phyloP scores from a whole-genome alignment of 2,329 filamentous ascomycete species.

The Microdochium paspali region DNA sequence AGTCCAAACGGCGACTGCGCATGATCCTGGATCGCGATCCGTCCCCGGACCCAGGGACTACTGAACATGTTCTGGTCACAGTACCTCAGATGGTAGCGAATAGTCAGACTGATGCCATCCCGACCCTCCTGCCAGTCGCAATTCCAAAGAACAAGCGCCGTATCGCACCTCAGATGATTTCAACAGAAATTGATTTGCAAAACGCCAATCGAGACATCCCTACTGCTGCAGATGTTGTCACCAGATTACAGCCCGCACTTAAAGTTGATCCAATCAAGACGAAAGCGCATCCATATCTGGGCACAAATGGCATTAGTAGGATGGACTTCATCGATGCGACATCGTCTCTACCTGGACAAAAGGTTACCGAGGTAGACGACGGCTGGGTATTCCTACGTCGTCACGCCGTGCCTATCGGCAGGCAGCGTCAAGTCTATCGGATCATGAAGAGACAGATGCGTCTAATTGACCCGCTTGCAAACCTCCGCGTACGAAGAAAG shows the following conservation, averaged over 20 bases:
- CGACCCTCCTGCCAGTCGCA: too few species aligned
- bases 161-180: constrained; percentile 12
- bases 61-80: too few species aligned
- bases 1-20: too few species aligned
- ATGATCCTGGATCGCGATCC: too few species aligned
- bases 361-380: background rate
- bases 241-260: background rate
- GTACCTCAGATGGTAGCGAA: too few species aligned
- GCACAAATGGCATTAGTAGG: background rate
- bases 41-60: too few species aligned
- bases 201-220: constrained; percentile 11
- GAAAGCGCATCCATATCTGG: background rate
- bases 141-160: constrained; percentile 14
- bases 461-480: background rate
- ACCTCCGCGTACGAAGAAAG: constrained; percentile 7
- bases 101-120: too few species aligned
- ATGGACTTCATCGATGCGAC: background rate
- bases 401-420: background rate
- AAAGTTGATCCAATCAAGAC: background rate
- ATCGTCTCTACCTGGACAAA: background rate
- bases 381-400: background rate
- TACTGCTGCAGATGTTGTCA: constrained; percentile 14
- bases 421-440: constrained; percentile 8
- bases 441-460: constrained; percentile 13
- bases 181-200: constrained; percentile 7